phyloP scores from a whole-genome alignment of 441 rosid genomes.

The Erysimum pusillum region DNA sequence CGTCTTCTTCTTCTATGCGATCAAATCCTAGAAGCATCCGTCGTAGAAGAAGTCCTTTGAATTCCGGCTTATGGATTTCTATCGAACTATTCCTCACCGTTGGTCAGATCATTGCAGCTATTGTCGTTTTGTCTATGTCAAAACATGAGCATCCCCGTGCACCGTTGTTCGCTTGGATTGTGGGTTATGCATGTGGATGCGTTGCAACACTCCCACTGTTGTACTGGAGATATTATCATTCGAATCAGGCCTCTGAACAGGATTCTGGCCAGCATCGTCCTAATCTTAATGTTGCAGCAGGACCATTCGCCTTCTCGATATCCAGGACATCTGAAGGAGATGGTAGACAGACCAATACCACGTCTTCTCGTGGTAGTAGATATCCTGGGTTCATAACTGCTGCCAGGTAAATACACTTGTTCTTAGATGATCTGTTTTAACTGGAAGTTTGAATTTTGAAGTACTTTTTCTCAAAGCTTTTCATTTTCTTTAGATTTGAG shows the following conservation, averaged over 20 bases:
- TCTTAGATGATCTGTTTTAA: slow-evolving; percentile 7
- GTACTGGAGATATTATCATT: slow-evolving; percentile 82
- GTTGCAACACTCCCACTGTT: slow-evolving; percentile 88
- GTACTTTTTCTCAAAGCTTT: background rate
- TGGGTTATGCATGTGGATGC: slow-evolving; percentile 96
- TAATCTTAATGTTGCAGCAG: slow-evolving; percentile 72
- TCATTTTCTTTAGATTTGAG: background rate
- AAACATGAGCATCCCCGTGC: slow-evolving; percentile 82
- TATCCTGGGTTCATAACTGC: slow-evolving; percentile 58
- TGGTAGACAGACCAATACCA: slow-evolving; percentile 53
- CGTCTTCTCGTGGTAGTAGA: slow-evolving; percentile 65
- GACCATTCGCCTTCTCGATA: slow-evolving; percentile 77
- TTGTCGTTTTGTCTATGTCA: slow-evolving; percentile 76
- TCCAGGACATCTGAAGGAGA: slow-evolving; percentile 72
- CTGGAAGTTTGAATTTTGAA: background rate
- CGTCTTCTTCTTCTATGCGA: slow-evolving; percentile 58
- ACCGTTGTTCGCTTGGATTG: slow-evolving; percentile 87
- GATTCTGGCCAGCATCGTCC: slow-evolving; percentile 73
- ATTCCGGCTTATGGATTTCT: slow-evolving; percentile 93
- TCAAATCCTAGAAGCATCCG: slow-evolving; percentile 69
- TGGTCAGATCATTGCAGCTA: slow-evolving; percentile 87
- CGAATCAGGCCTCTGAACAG: slow-evolving; percentile 66
- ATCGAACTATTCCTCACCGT: slow-evolving; percentile 81
- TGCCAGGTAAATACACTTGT: slow-evolving; percentile 38
- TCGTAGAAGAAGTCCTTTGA: slow-evolving; percentile 87